phyloP scores from a whole-genome alignment of 148 eudicot genomes.

The Cornus kousa region DNA sequence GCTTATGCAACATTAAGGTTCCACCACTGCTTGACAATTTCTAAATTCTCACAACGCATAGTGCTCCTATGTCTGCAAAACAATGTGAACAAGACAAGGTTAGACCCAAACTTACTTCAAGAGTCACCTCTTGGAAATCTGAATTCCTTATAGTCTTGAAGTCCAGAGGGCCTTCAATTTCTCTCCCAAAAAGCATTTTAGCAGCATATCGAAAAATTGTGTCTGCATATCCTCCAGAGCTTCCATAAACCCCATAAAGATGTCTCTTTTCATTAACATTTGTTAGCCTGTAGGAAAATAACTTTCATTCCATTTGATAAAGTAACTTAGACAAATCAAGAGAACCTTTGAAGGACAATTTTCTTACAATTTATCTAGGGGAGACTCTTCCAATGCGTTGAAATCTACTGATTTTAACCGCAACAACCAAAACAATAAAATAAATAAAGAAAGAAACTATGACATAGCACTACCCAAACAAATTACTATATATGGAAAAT shows the following conservation, averaged over 20 bases:
- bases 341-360: not conserved
- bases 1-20: not conserved
- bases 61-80: not conserved
- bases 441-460: not conserved
- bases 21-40: not conserved
- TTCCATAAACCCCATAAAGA: constrained; percentile 78
- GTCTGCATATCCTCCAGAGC: constrained; percentile 98
- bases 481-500: not conserved
- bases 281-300: constrained; percentile 48
- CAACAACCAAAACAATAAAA: constrained; percentile 23
- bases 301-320: not conserved
- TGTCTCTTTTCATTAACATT: constrained; percentile 76
- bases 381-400: constrained; percentile 70
- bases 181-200: constrained; percentile 60
- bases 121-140: constrained; percentile 79
- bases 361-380: constrained; percentile 76
- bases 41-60: not conserved
- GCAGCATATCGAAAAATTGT: constrained; percentile 77
- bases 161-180: constrained; percentile 64
- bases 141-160: constrained; percentile 69
- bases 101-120: constrained; percentile 64
- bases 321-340: not conserved
- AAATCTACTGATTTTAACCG: constrained; percentile 81
- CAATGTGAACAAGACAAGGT: constrained; percentile 2
- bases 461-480: not conserved